phyloP scores from a whole-genome alignment of 129 eudicot genomes.

The Ambrosia artemisiifolia region DNA sequence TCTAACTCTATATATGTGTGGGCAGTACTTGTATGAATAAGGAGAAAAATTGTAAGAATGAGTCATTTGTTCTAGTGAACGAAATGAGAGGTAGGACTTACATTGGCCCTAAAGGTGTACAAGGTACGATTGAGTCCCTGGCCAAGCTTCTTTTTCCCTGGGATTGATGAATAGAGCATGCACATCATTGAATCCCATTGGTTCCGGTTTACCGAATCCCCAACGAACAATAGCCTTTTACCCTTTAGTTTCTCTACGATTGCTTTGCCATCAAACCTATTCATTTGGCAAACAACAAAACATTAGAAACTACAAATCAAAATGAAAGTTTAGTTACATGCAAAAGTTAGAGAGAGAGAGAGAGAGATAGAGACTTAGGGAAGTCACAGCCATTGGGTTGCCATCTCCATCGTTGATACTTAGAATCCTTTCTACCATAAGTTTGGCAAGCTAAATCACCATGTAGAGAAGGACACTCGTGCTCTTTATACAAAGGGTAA shows the following conservation, averaged over 20 bases:
- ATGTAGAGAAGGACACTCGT: conserved; percentile 21
- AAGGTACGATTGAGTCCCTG: conserved; percentile 41
- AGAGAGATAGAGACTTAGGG: conserved; percentile 24
- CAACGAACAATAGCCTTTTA: conserved; percentile 66
- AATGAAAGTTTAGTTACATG: neutral
- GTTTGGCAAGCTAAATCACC: conserved; percentile 38
- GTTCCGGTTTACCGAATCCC: conserved; percentile 71
- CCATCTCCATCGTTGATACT: conserved; percentile 45
- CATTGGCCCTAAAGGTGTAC: conserved; percentile 46
- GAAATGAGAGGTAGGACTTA: conserved; percentile 25
- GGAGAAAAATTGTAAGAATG: no score
- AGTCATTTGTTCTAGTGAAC: neutral
- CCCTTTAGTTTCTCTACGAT: conserved; percentile 55
- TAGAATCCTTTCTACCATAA: conserved; percentile 43
- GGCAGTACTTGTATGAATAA: no score
- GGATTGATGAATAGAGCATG: conserved; percentile 46
- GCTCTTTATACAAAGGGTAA: conserved; percentile 40
- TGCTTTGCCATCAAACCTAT: conserved; percentile 59
- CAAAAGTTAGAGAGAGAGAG: conserved; percentile 2
- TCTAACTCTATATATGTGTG: no score
- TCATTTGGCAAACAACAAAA: neutral
- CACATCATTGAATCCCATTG: conserved; percentile 89
- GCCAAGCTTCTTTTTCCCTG: conserved; percentile 30
- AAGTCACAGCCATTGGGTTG: conserved; percentile 46
- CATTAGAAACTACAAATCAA: neutral